Conservation (phyloP, 495 filamentous ascomycete species). For the Xylaria bambusicola region DNA sequence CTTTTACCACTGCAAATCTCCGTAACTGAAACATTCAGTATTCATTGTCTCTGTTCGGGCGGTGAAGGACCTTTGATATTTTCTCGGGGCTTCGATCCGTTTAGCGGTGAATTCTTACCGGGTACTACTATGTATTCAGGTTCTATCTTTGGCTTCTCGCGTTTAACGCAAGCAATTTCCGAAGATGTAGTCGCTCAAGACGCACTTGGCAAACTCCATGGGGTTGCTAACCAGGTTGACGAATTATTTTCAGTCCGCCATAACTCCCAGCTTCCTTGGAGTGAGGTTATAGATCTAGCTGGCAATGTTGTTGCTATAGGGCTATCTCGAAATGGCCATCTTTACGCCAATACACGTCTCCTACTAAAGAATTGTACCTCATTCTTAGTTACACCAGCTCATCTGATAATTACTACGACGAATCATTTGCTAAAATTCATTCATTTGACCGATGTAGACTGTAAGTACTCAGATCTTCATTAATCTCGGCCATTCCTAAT, state of each 20-base stretch:
- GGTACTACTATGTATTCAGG: constrained; percentile 30
- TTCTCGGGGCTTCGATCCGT: constrained; percentile 28
- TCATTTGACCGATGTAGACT: constrained; percentile 68
- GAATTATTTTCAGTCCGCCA: constrained; percentile 36
- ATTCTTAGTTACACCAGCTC: constrained; percentile 75
- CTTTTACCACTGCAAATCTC: constrained; percentile 29
- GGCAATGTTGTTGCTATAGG: constrained; percentile 55
- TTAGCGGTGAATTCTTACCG: constrained; percentile 30
- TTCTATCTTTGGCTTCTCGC: constrained; percentile 37
- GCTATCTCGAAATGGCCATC: constrained; percentile 69
- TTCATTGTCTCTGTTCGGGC: constrained; percentile 28
- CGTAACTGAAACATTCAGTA: constrained; percentile 29
- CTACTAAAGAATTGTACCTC: constrained; percentile 88
- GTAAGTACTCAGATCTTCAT: constrained; percentile 45
- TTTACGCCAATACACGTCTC: constrained; percentile 74
- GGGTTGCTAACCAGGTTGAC: constrained; percentile 34
- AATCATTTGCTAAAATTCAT: constrained; percentile 92
- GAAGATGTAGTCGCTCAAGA: constrained; percentile 43
- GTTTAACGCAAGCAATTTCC: constrained; percentile 34
- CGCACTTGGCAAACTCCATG: constrained; percentile 37
- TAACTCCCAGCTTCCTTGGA: constrained; percentile 54
- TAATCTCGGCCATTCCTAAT: constrained; percentile 19
- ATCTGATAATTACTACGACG: constrained; percentile 88
- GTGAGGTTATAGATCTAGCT: constrained; percentile 44
- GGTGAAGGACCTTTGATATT: constrained; percentile 29